Evolutionary conservation across 2,329 filamentous ascomycete genomes (phyloP), one percentile per base, ranked within the genome.

Genomic region (Cercospora zeae-maydis): DNA sequence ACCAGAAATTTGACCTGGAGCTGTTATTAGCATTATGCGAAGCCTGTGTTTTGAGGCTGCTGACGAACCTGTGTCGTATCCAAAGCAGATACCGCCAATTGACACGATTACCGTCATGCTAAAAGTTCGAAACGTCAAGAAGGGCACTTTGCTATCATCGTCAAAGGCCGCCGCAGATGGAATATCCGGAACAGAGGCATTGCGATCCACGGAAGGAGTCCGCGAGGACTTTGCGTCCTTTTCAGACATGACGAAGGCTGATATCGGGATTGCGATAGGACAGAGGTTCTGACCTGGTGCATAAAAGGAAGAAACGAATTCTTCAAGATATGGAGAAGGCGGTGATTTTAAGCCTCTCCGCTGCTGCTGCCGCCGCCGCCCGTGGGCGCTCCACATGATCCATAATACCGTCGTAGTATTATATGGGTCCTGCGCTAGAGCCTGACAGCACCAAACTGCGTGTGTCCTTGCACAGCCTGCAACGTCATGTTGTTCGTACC

Each of bases 1-100:
- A 56, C 85, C 85, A 2, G 79, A 83, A 37, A 84, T 83, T 66
- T 86, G 83, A 74, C 84, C 84, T 71, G 81, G 82, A 80, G 57
- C 82, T 82, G 14, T n/a, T 27, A 39, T 42, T 49, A 45, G 34
- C 10, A 51, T 13, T 31, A 14, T 49, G 24, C 30, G 24, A 31
- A 58, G 56, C 24, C 19, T 16, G 31, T 9, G 6, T n/a, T 8
- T 14, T 16, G 7, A 8, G 24, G 30, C 31, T 19, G 27, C 30
- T 11, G 19, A 61, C 47, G 10, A 24, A 59, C 57, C 60, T 13
- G 78, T 66, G 21, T 63, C 71, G 54, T 69, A 73, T 21, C 73
- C 73, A 39, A 74, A 74, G 52, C 73, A 73, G 14, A 75, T 66
- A 47, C 73, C 73, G 60, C 75, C 75, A 9, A 73, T 65, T 1